phyloP scores from a whole-genome alignment of 352 stramenopile species.

The Lagenidium sp. region DNA sequence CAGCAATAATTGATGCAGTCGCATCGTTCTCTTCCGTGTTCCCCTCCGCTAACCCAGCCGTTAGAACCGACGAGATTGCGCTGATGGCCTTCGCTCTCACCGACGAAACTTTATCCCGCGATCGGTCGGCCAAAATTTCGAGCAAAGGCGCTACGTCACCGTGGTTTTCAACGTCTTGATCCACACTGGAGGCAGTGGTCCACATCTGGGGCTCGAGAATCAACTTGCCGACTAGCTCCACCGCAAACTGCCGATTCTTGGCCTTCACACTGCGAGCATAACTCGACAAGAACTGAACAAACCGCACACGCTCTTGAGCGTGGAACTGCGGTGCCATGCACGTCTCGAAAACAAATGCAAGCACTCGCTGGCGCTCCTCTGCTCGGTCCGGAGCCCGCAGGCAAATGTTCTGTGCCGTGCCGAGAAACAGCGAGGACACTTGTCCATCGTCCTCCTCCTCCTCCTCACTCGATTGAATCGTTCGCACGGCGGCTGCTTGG shows the following conservation, averaged over 20 bases:
- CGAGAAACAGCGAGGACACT: slow-evolving; percentile 17
- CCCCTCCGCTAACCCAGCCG: slow-evolving; percentile 25
- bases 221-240: slow-evolving; percentile 64
- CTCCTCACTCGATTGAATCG: background rate
- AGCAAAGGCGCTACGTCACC: slow-evolving; percentile 47
- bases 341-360: slow-evolving; percentile 36
- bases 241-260: slow-evolving; percentile 74
- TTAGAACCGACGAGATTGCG: slow-evolving; percentile 57
- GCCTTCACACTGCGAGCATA: slow-evolving; percentile 67
- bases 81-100: slow-evolving; percentile 77
- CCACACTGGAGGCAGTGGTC: slow-evolving; percentile 15
- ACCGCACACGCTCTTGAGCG: slow-evolving; percentile 44
- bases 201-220: slow-evolving; percentile 52
- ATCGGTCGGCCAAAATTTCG: slow-evolving; percentile 63
- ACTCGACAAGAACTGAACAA: slow-evolving; percentile 60
- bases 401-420: slow-evolving; percentile 71
- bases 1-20: slow-evolving; percentile 22
- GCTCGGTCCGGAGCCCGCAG: slow-evolving; percentile 58
- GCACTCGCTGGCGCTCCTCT: slow-evolving; percentile 59
- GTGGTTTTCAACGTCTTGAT: slow-evolving; percentile 20
- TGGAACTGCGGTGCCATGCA: slow-evolving; percentile 28
- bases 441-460: slow-evolving; percentile 16
- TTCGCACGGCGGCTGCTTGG: slow-evolving; percentile 13
- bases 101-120: slow-evolving; percentile 66
- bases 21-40: slow-evolving; percentile 1